Base-by-base conservation (phyloP, 768 basidiomycete genomes). In the Termitomyces sp. region DNA sequence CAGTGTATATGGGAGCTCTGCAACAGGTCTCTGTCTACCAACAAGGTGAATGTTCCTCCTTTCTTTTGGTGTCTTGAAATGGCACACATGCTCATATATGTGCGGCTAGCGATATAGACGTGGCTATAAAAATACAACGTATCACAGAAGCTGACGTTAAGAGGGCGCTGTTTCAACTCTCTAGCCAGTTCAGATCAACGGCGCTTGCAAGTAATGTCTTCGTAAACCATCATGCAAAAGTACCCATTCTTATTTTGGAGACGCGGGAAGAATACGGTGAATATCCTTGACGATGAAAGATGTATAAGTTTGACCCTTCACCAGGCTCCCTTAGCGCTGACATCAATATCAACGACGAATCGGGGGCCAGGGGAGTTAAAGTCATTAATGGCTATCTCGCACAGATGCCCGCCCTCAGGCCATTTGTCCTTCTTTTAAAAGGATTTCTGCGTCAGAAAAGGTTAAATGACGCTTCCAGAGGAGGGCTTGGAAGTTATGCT, bases 401-500 rank as follows among this genome's bases (percentile, higher is more conserved):
- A 45, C 68, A 72, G 30, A 71, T 85, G 65, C 85, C 86, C 2
- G 85, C 83, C 0, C 71, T 85, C 2, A 72, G 77, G 22, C 79
- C 81, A 10, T 72, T 91, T 43, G 74, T 87, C 5, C 67, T 89
- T 41, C 75, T 82, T 17, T 66, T 87, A 58, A 91, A 89, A 65
- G 73, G 75, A 0, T 84, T 87, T 60, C 71, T 90, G 19, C 68
- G 70, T 14, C 80, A 82, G 59, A 67, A 80, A 42, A 69, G 71
- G 8, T 76, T 89, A 66, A 84, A 87, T 64, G 81, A 85, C 61
- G 82, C 87, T 5, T 78, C 80, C 30, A 75, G 73, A 8, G 78
- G 80, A 17, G 86, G 87, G 2, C 61, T 90, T 21, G 82, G 86
- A 30, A 85, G 84, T 68, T 90, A 89, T 67, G 77, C 79, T 11